Conservation (phyloP, 1,139 yeast genomes). For the Geotrichum aggregatum region DNA sequence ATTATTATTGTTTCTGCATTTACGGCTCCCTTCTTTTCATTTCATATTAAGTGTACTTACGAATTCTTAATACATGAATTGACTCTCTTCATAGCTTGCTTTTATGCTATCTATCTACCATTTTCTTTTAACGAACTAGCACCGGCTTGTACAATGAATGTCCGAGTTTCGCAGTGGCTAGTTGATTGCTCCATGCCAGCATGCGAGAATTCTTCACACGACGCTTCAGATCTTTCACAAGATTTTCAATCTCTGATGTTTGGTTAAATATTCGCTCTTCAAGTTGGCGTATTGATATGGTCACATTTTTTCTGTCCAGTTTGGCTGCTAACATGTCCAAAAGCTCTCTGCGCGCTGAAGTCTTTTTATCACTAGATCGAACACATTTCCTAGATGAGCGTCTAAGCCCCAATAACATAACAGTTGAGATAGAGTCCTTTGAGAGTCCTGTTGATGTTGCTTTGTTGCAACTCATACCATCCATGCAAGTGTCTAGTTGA, state of each 20-base stretch:
- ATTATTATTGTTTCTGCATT: neutral
- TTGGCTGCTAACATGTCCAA: neutral
- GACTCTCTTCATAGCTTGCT: no score
- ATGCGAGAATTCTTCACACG: constrained; percentile 14
- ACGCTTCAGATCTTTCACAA: constrained; percentile 2
- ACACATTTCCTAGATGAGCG: neutral
- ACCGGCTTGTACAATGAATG: constrained; percentile 10
- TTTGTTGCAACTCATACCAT: constrained; percentile 16
- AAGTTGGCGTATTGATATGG: neutral
- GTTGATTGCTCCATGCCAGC: constrained; percentile 19
- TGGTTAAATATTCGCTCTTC: neutral
- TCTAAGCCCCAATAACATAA: no score
- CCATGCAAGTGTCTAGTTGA: neutral
- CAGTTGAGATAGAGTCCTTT: no score
- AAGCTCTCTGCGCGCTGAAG: neutral
- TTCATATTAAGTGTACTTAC: no score
- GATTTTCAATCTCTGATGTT: constrained; percentile 1
- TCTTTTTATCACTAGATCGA: neutral
- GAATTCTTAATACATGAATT: no score
- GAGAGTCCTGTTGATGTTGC: no score
- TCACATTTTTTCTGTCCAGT: constrained; percentile 11
- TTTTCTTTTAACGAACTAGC: no score
- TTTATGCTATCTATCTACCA: no score
- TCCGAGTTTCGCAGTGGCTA: constrained; percentile 19
- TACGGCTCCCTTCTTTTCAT: no score